phyloP scores from a whole-genome alignment of 345 rosid genomes.

The Anastatica hierochuntica region DNA sequence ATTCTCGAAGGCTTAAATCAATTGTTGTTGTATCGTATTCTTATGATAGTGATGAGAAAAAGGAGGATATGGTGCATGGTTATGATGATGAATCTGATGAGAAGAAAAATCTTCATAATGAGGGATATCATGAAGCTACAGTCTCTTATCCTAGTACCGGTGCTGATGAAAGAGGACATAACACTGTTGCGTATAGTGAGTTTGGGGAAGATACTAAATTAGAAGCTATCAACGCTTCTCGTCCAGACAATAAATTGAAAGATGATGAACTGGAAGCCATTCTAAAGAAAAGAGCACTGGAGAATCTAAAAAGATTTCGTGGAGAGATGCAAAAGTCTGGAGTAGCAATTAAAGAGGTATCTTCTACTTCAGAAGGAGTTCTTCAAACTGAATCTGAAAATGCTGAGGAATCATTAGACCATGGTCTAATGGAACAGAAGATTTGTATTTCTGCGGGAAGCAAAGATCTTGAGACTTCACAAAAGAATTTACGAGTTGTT shows the following conservation, averaged over 20 bases:
- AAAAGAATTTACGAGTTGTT: conserved; percentile 16
- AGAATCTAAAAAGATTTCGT: conserved; percentile 59
- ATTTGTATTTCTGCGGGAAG: conserved; percentile 3
- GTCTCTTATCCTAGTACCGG: conserved; percentile 17
- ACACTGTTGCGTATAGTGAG: too few relatives aligned
- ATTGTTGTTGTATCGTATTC: conserved; percentile 33
- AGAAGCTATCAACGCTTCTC: conserved; percentile 23
- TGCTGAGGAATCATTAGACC: conserved; percentile 13
- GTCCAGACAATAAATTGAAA: too few relatives aligned
- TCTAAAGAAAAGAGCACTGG: conserved; percentile 66
- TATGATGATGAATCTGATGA: conserved; percentile 35
- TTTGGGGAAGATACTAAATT: not conserved
- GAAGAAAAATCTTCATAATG: too few relatives aligned
- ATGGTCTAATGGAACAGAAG: conserved; percentile 4
- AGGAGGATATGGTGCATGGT: conserved; percentile 41
- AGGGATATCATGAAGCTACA: too few relatives aligned
- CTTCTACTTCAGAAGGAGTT: conserved; percentile 8
- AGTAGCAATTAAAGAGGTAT: conserved; percentile 17
- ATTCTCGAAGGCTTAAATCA: conserved; percentile 44
- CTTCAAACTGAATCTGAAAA: too few relatives aligned
- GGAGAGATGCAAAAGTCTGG: conserved; percentile 24
- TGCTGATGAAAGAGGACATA: too few relatives aligned
- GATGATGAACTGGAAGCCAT: conserved; percentile 58
- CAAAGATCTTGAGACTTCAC: conserved; percentile 20
- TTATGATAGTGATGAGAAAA: conserved; percentile 31